A percentile compares a stretch with the other conserved stretches of the same genome.
phyloP scores from a whole-genome alignment of 1,284 basidiomycete genomes.

The Ceratorhiza oryzae-sativae region DNA sequence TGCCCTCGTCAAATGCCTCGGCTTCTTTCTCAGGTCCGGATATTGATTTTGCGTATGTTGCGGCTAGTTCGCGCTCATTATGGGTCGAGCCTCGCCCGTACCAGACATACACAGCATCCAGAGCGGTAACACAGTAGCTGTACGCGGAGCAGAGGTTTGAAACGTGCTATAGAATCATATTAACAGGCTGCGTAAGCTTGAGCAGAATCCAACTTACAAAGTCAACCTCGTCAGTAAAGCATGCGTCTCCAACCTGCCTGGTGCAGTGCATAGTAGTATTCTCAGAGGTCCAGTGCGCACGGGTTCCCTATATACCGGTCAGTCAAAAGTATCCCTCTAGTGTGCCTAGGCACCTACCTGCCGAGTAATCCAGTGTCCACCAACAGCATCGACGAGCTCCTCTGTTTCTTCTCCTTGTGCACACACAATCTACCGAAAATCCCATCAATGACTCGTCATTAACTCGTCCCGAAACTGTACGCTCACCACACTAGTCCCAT shows the following conservation, averaged over 20 bases:
- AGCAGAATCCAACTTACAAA: conserved; percentile 57
- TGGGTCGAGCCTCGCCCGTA: conserved; percentile 70
- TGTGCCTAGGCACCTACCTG: conserved; percentile 58
- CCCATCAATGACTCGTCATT: conserved; percentile 1
- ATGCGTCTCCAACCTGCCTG: conserved; percentile 58
- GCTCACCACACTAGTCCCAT: conserved; percentile 67
- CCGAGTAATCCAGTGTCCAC: conserved; percentile 68
- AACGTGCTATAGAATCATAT: conserved; percentile 56
- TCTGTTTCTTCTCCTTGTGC: conserved; percentile 67
- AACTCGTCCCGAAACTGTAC: neutral
- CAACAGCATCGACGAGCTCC: conserved; percentile 67
- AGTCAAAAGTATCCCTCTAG: conserved; percentile 25
- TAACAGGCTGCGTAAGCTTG: neutral
- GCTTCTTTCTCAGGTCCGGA: conserved; percentile 53
- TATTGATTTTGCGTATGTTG: conserved; percentile 64
- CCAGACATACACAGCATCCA: conserved; percentile 78
- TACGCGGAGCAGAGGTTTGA: conserved; percentile 78
- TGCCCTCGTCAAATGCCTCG: conserved; percentile 64
- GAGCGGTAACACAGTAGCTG: conserved; percentile 73
- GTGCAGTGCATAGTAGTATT: conserved; percentile 82
- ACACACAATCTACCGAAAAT: conserved; percentile 56
- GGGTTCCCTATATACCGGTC: conserved; percentile 60
- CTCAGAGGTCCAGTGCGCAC: conserved; percentile 74
- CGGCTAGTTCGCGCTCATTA: conserved; percentile 65
- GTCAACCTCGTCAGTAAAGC: conserved; percentile 75